Conservation (phyloP, 1,284 basidiomycete genomes). For the Dichomitus squalens region DNA sequence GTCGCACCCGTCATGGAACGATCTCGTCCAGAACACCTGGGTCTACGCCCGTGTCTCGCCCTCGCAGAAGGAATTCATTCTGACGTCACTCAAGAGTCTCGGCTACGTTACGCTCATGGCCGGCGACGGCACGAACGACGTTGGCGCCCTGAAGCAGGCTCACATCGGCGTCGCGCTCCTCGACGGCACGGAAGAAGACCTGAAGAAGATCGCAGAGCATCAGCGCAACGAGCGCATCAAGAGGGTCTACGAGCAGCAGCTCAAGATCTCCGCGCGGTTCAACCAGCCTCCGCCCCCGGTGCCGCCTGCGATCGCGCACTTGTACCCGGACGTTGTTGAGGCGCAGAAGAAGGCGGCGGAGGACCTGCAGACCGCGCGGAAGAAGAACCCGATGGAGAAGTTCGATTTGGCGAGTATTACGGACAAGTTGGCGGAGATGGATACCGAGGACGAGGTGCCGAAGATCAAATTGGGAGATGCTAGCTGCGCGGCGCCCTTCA, state of each 20-base stretch:
- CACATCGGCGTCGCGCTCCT: conserved; percentile 93
- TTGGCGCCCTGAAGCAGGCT: conserved; percentile 94
- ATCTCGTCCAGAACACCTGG: conserved; percentile 91
- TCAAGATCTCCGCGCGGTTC: conserved; percentile 86
- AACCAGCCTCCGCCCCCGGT: conserved; percentile 91
- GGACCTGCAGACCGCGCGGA: conserved; percentile 63
- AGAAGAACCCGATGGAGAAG: conserved; percentile 91
- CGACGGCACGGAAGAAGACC: conserved; percentile 88
- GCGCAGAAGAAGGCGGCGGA: conserved; percentile 81
- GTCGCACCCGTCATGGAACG: conserved; percentile 62
- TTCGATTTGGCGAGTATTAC: conserved; percentile 90
- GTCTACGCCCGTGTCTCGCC: conserved; percentile 98
- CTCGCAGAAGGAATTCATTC: conserved; percentile 90
- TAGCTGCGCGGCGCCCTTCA: conserved; percentile 95
- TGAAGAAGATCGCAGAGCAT: conserved; percentile 92
- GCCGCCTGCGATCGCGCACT: conserved; percentile 78
- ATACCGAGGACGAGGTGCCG: conserved; percentile 89
- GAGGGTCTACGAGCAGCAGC: conserved; percentile 94
- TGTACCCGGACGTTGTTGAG: conserved; percentile 88
- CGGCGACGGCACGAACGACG: conserved; percentile 96
- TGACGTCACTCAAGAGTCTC: conserved; percentile 84
- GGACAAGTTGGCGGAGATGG: conserved; percentile 88
- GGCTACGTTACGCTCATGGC: conserved; percentile 95
- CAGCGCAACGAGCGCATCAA: conserved; percentile 88
- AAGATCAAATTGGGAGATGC: conserved; percentile 98